These are phyloP conservation scores for Panellus pusillus DNA, from an alignment of 768 basidiomycete species.

Conservation along the genomic window DNA sequence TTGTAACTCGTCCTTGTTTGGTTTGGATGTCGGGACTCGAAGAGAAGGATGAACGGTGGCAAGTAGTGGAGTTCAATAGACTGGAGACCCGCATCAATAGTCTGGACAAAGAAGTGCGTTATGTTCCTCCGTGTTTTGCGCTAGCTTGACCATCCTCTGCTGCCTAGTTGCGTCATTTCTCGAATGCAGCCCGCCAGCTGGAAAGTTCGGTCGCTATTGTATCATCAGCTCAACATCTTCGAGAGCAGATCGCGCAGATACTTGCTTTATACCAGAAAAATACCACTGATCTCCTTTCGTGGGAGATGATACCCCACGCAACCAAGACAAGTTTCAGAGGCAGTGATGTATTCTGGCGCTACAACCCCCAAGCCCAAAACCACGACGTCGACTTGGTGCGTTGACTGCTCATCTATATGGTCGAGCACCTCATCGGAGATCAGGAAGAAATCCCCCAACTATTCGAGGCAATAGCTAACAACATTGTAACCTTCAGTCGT, in stretches of 20 bases:
- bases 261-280: slow-evolving; percentile 74
- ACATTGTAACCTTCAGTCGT: slow-evolving; percentile 65
- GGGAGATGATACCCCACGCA: slow-evolving; percentile 52
- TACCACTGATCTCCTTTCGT: slow-evolving; percentile 71
- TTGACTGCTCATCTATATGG: neutral
- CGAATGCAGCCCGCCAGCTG: slow-evolving; percentile 73
- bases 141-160: too few relatives aligned
- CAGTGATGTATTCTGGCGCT: slow-evolving; percentile 29
- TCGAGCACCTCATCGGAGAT: neutral
- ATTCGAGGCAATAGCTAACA: slow-evolving; percentile 60
- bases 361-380: slow-evolving; percentile 33
- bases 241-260: slow-evolving; percentile 66
- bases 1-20: too few relatives aligned
- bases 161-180: slow-evolving; percentile 69
- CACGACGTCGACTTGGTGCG: slow-evolving; percentile 49
- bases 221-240: slow-evolving; percentile 70
- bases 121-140: too few relatives aligned
- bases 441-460: slow-evolving; percentile 67
- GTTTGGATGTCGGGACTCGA: too few relatives aligned
- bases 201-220: slow-evolving; percentile 78
- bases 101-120: slow-evolving; percentile 61
- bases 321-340: slow-evolving; percentile 36
- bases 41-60: slow-evolving; percentile 58
- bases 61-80: slow-evolving; percentile 59
- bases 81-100: slow-evolving; percentile 55